Conservation (phyloP, 1,284 basidiomycete genomes). For the Vanrija sp. region DNA sequence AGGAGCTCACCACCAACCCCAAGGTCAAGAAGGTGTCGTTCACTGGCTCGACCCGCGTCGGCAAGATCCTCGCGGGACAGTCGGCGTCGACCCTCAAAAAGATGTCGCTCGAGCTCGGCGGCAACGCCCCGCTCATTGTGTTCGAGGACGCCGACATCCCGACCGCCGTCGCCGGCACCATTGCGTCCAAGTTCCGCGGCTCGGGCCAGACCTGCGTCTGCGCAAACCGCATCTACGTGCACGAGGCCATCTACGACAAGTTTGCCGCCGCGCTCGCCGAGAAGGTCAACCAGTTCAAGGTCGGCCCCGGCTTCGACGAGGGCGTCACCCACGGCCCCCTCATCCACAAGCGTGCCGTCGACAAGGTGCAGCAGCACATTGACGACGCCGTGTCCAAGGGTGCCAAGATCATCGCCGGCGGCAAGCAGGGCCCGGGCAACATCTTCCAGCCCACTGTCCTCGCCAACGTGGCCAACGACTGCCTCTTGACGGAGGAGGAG, state of each 20-base stretch:
- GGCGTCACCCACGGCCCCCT: constrained; percentile 87
- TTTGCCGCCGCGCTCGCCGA: constrained; percentile 42
- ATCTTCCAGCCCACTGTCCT: constrained; percentile 89
- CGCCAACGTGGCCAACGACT: constrained; percentile 70
- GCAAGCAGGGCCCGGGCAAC: constrained; percentile 57
- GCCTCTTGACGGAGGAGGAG: constrained; percentile 63
- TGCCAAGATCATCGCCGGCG: constrained; percentile 83
- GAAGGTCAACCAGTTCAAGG: constrained; percentile 77
- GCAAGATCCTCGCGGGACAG: constrained; percentile 81
- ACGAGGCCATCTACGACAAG: constrained; percentile 47
- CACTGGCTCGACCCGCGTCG: constrained; percentile 84
- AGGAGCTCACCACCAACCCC: constrained; percentile 45
- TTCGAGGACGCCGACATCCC: constrained; percentile 96
- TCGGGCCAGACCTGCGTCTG: constrained; percentile 76
- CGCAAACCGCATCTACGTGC: constrained; percentile 46
- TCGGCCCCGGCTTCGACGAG: constrained; percentile 82
- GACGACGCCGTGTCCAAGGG: constrained; percentile 77
- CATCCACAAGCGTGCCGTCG: constrained; percentile 78
- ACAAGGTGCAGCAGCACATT: constrained; percentile 84
- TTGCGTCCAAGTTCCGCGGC: constrained; percentile 85
- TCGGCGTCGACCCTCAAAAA: constrained; percentile 87
- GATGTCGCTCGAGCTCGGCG: constrained; percentile 65
- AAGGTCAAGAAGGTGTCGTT: constrained; percentile 73
- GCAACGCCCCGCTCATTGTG: constrained; percentile 55
- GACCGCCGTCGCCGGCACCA: constrained; percentile 85